Evolutionary conservation across 2,329 filamentous ascomycete species (phyloP).

Genomic region (Fusarium sp.): DNA sequence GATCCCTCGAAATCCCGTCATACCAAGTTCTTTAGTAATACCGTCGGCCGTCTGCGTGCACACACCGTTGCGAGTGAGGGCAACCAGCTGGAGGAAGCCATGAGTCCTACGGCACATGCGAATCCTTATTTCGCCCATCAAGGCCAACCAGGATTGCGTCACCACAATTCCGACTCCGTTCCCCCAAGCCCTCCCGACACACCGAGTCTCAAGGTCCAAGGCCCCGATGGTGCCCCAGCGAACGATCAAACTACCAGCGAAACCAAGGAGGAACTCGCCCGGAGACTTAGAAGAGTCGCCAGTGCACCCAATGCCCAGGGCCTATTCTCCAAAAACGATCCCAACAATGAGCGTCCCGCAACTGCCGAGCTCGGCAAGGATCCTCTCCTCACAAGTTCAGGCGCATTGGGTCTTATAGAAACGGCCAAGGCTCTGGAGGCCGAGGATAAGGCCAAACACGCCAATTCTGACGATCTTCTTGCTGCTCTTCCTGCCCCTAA

Average conservation of each 20-base stretch:
- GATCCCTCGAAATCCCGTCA: slow-evolving; percentile 72
- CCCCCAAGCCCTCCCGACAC: slow-evolving; percentile 94
- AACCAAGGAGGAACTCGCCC: slow-evolving; percentile 91
- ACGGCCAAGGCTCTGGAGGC: slow-evolving; percentile 38
- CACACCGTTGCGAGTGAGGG: slow-evolving; percentile 93
- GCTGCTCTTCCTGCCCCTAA: slow-evolving; percentile 73
- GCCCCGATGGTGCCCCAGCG: slow-evolving; percentile 68
- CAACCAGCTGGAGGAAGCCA: slow-evolving; percentile 84
- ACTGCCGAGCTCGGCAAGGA: slow-evolving; percentile 90
- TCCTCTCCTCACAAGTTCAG: slow-evolving; percentile 66
- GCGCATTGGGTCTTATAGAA: slow-evolving; percentile 51
- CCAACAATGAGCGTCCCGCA: slow-evolving; percentile 74
- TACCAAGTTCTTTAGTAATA: slow-evolving; percentile 86
- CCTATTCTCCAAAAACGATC: slow-evolving; percentile 71
- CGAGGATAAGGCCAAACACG: slow-evolving; percentile 48
- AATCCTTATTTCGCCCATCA: slow-evolving; percentile 99
- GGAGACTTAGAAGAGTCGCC: slow-evolving; percentile 91
- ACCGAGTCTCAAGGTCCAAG: slow-evolving; percentile 78
- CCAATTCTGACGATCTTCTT: slow-evolving; percentile 61
- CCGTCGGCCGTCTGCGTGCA: slow-evolving; percentile 86
- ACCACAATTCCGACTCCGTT: slow-evolving; percentile 93
- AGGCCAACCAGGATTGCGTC: slow-evolving; percentile 89
- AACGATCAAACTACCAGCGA: slow-evolving; percentile 75
- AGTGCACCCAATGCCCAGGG: slow-evolving; percentile 98
- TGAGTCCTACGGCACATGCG: slow-evolving; percentile 91